Conservation (phyloP, 2,329 filamentous ascomycete species). For the Sclerotinia trifoliorum region DNA sequence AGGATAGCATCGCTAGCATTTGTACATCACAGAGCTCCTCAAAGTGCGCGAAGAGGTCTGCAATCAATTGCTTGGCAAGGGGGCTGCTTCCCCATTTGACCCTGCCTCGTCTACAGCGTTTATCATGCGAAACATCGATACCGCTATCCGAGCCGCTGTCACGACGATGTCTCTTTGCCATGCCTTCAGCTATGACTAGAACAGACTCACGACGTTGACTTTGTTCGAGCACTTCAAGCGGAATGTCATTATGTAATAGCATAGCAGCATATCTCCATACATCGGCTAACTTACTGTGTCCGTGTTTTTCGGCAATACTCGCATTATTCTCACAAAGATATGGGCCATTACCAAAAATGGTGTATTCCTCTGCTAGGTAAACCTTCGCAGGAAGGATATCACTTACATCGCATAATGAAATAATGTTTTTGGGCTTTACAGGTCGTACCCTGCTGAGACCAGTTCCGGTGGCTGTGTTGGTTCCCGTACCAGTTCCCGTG, state of each 20-base stretch:
- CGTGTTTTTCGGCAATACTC: constrained; percentile 68
- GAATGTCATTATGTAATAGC: constrained; percentile 73
- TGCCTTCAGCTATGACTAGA: constrained; percentile 66
- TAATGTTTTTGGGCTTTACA: constrained; percentile 59
- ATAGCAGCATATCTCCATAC: constrained; percentile 82
- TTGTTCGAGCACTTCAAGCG: constrained; percentile 61
- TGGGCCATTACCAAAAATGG: constrained; percentile 78
- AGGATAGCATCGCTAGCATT: constrained; percentile 71
- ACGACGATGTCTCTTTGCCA: constrained; percentile 44
- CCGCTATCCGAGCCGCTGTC: constrained; percentile 49
- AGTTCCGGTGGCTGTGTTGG: constrained; percentile 52
- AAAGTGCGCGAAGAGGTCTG: constrained; percentile 62
- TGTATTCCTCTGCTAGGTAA: constrained; percentile 74
- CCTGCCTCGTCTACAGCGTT: constrained; percentile 36
- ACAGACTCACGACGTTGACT: constrained; percentile 52
- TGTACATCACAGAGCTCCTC: constrained; percentile 63
- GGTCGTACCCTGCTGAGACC: constrained; percentile 35
- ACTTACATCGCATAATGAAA: constrained; percentile 71
- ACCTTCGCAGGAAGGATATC: constrained; percentile 74
- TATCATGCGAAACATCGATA: constrained; percentile 48
- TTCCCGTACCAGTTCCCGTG: constrained; percentile 42
- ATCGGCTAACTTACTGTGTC: constrained; percentile 68
- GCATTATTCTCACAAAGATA: constrained; percentile 85
- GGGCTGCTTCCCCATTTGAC: constrained; percentile 69
- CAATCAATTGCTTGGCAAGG: constrained; percentile 59